phyloP scores from a whole-genome alignment of 306 rosid species.

The Trichosanthes truncata region DNA sequence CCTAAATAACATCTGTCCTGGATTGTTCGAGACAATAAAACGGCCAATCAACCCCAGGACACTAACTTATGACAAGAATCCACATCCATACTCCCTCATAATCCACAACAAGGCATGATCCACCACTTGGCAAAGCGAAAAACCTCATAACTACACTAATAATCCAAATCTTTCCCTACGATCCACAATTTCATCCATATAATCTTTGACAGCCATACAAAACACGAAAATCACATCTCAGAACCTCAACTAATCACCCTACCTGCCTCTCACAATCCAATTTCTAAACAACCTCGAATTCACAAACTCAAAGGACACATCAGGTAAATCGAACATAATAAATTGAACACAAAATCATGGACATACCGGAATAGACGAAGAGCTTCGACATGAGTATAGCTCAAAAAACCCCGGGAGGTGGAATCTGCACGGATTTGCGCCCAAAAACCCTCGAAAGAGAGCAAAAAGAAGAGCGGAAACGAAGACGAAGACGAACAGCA shows the following conservation, averaged over 20 bases:
- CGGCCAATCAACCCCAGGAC: neutral
- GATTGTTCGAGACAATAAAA: neutral
- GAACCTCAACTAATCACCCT: neutral
- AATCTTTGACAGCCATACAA: neutral
- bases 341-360: neutral
- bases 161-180: neutral
- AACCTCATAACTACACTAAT: neutral
- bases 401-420: slow-evolving; percentile 35
- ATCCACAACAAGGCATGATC: neutral
- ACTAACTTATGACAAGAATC: neutral
- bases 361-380: slow-evolving; percentile 69
- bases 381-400: slow-evolving; percentile 70
- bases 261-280: neutral
- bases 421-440: slow-evolving; percentile 25
- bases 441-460: slow-evolving; percentile 47
- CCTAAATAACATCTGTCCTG: neutral
- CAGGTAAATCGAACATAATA: neutral
- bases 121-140: neutral
- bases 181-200: neutral
- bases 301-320: slow-evolving; percentile 1
- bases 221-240: neutral
- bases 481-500: slow-evolving; percentile 17
- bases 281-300: slow-evolving; percentile 10
- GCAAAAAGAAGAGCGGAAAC: slow-evolving; percentile 39
- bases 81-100: neutral